phyloP scores from a whole-genome alignment of 1,284 basidiomycete species.

The Rhodotorula sp. region DNA sequence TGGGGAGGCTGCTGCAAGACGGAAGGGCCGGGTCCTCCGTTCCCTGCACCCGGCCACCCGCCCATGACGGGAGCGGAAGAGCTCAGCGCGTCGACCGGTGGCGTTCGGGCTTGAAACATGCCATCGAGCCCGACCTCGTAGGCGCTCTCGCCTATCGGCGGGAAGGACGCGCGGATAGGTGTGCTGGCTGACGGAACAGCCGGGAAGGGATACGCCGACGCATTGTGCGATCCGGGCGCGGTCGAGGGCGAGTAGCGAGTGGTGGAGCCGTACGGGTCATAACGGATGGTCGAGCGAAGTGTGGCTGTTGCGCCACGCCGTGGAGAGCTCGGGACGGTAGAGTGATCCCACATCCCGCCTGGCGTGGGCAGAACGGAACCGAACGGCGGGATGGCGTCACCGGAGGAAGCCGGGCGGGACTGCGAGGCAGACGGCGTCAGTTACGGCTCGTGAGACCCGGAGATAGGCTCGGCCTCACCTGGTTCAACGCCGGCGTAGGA shows the following conservation, averaged over 20 bases:
- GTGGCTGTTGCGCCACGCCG: slow-evolving; percentile 14
- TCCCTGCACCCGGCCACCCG: neutral
- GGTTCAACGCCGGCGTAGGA: slow-evolving; percentile 17
- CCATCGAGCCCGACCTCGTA: neutral
- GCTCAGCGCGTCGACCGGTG: neutral
- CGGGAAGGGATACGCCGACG: slow-evolving; percentile 23
- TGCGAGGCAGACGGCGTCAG: neutral
- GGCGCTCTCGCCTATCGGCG: slow-evolving; percentile 6
- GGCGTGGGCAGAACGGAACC: slow-evolving; percentile 6
- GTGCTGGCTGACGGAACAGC: neutral
- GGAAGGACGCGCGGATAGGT: slow-evolving; percentile 3
- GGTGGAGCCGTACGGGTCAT: slow-evolving; percentile 28
- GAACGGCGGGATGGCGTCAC: neutral
- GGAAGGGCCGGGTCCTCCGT: no score
- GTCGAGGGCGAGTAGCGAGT: slow-evolving; percentile 20
- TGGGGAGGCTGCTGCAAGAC: no score
- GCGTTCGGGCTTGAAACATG: neutral
- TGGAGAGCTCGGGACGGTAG: slow-evolving; percentile 8
- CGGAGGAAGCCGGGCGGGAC: slow-evolving; percentile 21
- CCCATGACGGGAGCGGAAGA: slow-evolving; percentile 5
- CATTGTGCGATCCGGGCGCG: neutral
- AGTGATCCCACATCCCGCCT: slow-evolving; percentile 9
- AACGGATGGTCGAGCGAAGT: slow-evolving; percentile 22
- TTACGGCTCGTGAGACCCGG: no score
- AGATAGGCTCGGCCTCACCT: neutral